Conservation (phyloP, 139 green algal species). For the Micractinium conductrix region DNA sequence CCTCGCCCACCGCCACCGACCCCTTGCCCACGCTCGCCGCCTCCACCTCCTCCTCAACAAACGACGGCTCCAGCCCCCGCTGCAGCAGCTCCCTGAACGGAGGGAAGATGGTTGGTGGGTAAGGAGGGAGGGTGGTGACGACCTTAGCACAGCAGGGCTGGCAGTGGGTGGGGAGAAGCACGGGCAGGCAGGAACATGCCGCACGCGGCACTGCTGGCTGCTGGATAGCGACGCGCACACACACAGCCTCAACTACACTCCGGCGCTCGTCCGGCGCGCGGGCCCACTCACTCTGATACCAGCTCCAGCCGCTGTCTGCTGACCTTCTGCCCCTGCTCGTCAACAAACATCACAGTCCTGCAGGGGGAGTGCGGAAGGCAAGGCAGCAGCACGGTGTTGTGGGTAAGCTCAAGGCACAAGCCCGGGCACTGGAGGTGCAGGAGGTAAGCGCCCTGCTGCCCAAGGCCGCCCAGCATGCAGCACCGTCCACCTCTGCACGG, state of each 20-base stretch:
- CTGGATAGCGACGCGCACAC: background rate
- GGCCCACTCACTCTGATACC: conserved; percentile 20
- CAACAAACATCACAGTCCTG: conserved; percentile 48
- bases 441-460: background rate
- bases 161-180: too few relatives aligned
- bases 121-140: too few relatives aligned
- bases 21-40: conserved; percentile 35
- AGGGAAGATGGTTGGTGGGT: too few relatives aligned
- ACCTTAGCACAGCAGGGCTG: too few relatives aligned
- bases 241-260: background rate
- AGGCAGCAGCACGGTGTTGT: background rate
- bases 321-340: conserved; percentile 41
- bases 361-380: background rate
- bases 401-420: background rate
- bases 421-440: background rate
- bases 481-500: background rate
- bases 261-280: background rate
- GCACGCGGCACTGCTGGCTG: background rate
- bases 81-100: conserved; percentile 29
- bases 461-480: too few relatives aligned
- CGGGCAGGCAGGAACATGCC: background rate
- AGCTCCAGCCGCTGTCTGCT: conserved; percentile 22
- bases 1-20: conserved; percentile 45
- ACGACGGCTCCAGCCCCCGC: background rate
- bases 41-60: conserved; percentile 41